Percentiles rank a stretch among this genome's conserved stretches.
Evolutionary conservation across 2,329 filamentous ascomycete genomes (phyloP).

Genomic region (Fusarium redolens): DNA sequence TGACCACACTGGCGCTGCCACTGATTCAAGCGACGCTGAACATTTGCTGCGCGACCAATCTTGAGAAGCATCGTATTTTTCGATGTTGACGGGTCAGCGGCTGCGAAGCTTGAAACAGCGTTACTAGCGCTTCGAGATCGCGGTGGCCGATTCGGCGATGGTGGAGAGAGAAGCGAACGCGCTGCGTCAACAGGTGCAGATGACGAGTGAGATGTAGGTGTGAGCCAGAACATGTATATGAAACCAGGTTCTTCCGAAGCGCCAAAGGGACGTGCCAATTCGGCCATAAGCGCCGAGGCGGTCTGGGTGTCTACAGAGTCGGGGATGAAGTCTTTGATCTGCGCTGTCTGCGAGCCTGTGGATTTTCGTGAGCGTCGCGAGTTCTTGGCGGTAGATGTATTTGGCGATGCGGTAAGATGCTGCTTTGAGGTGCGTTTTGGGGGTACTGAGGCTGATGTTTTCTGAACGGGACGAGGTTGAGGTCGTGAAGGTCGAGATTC

Average conservation of each 20-base stretch:
- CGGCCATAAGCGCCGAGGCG: conserved; percentile 76
- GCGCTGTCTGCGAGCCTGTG: conserved; percentile 47
- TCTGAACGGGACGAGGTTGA: conserved; percentile 60
- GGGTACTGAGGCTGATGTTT: conserved; percentile 39
- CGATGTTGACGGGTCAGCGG: conserved; percentile 40
- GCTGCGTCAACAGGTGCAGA: conserved; percentile 68
- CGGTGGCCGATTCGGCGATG: conserved; percentile 51
- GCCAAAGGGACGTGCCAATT: conserved; percentile 75
- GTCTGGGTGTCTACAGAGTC: conserved; percentile 72
- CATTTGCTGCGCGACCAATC: conserved; percentile 79
- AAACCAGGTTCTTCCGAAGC: conserved; percentile 86
- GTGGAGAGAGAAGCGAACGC: conserved; percentile 67
- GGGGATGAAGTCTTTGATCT: conserved; percentile 70
- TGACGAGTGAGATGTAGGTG: conserved; percentile 64
- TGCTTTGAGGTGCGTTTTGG: conserved; percentile 31
- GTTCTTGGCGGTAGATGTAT: conserved; percentile 46
- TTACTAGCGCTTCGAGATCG: conserved; percentile 64
- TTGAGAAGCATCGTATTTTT: conserved; percentile 71
- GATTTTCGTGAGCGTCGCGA: conserved; percentile 48
- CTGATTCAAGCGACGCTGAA: conserved; percentile 89
- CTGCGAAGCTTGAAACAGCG: conserved; percentile 63
- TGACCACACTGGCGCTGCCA: conserved; percentile 96
- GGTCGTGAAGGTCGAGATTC: conserved; percentile 56
- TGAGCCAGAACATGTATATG: conserved; percentile 99
- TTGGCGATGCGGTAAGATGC: conserved; percentile 25